Evolutionary conservation across 805 yeast genomes (phyloP).

Genomic region (Cyberlindnera mycetangii): DNA sequence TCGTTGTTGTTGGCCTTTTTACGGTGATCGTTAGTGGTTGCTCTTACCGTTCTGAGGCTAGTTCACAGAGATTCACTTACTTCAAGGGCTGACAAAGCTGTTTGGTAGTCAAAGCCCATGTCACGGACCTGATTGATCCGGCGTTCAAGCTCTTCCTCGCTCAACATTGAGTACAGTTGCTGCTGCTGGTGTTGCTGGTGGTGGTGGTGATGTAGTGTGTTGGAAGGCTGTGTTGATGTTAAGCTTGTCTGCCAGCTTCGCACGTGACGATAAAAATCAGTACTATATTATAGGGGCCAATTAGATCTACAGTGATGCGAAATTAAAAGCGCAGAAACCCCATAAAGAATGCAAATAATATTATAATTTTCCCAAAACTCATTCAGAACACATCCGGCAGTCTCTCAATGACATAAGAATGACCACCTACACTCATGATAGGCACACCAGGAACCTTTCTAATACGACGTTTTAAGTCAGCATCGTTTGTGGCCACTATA

Average conservation of each 20-base stretch:
- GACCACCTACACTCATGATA: slow-evolving; percentile 93
- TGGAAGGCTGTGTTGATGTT: neutral
- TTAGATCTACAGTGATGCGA: neutral
- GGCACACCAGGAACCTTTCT: slow-evolving; percentile 98
- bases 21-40: neutral
- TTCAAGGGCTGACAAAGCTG: slow-evolving; percentile 8
- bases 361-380: neutral
- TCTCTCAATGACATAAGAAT: slow-evolving; percentile 88
- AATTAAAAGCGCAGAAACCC: neutral
- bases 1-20: slow-evolving; percentile 19
- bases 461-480: slow-evolving; percentile 88
- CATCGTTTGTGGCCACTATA: slow-evolving; percentile 97
- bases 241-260: neutral
- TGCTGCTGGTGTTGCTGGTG: neutral
- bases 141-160: neutral
- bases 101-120: slow-evolving; percentile 2
- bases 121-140: slow-evolving; percentile 4
- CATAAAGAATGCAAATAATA: slow-evolving; percentile 5
- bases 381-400: slow-evolving; percentile 83
- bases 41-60: no score
- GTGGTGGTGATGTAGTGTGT: neutral
- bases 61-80: slow-evolving; percentile 10
- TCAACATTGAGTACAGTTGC: neutral
- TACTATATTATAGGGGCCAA: no score
- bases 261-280: slow-evolving; percentile 1